Base-by-base conservation (phyloP, 2,329 filamentous ascomycete species). In the Fusarium hainanense region DNA sequence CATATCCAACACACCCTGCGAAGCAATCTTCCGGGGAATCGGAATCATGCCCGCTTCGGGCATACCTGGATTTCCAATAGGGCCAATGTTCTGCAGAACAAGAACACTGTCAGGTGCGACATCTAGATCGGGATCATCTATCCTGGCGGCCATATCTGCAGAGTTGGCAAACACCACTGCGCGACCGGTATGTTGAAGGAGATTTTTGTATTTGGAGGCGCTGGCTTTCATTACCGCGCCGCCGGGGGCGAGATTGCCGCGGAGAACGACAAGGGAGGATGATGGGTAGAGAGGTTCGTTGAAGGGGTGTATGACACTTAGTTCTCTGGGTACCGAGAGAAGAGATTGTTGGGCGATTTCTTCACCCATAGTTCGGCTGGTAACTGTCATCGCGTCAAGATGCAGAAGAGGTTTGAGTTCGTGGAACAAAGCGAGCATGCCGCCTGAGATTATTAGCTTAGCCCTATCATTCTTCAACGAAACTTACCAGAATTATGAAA, bases 191-290 rank as follows among this genome's bases (percentile, higher is more conserved):
- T 87, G 85, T 10, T 72, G 66, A 0, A 87, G 78, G 0, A 88
- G 77, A 0, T 73, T 84, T 2, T 92, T 89, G 79, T 97, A 90
- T 76, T 97, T 97, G 11, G 81, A 84, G 1, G 94, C 94, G 0
- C 93, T 97, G 70, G 97, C 97, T 76, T 98, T 98, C 62, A 94
- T 92, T 1, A 97, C 92, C 0, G 94, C 92, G 10, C 94, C 94
- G 1, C 88, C 87, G 0, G 94, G 93, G 0, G 93, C 92, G 1
- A 97, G 85, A 73, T 97, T 98, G 1, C 94, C 94, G 16, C 86
- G 85, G 0, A 98, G 84, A 43, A 97, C 93, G 74, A 94, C 91
- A 6, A 97, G 85, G 64, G 95, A 93, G 0, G 94, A 94, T 0
- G 89, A 89, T 0, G 87, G 78, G 76, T 97, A 94, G 71, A 97